Evolutionary conservation across 1,139 yeast species (phyloP), one percentile per base, ranked within the genome.

Genomic region (Diutina neorugosa): DNA sequence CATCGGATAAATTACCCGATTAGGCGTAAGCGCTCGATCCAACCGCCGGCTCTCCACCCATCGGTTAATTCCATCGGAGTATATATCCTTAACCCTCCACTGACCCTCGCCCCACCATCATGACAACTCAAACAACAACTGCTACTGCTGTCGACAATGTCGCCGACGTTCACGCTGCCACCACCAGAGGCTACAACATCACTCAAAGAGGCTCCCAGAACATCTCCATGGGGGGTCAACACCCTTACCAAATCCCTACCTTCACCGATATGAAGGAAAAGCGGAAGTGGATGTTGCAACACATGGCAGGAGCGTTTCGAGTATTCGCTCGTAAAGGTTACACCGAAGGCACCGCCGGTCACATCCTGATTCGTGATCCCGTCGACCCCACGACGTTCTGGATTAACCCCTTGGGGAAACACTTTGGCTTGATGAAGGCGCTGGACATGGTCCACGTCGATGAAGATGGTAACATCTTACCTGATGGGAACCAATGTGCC

Each of bases 251-350:
- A 40, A 62, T 74, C 31, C 90, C 91, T 5, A 60, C 62, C 51
- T 82, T 84, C 63, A 55, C 61, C 20, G 80, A 79, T 61, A 74
- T 74, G 53, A 60, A 67, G 43, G 74, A 72, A 52, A 76, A 84
- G 62, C 72, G 91, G 55, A 69, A 75, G 63, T 84, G 86, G 84
- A 69, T 80, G 60, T 69, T 80, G 55, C 80, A 86, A 63, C 94
- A 86, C 61, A 78, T 84, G 83, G 95, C 95, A 2, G 91, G 82
- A 18, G 91, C 91, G 0, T 87, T 86, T 69, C 74, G 95, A 55
- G 80, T 84, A 1, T 85, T 86, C 65, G 87, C 87, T 7, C 76
- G 93, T 59, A 79, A 78, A 59, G 88, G 87, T 12, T 86, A 71
- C 65, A 73, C 82, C n/a, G 88, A 84, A 65, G 95, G 95, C 11